Evolutionary conservation across 2,329 filamentous ascomycete genomes (phyloP).

Genomic region (Nothophaeocryptopus gaeumannii): DNA sequence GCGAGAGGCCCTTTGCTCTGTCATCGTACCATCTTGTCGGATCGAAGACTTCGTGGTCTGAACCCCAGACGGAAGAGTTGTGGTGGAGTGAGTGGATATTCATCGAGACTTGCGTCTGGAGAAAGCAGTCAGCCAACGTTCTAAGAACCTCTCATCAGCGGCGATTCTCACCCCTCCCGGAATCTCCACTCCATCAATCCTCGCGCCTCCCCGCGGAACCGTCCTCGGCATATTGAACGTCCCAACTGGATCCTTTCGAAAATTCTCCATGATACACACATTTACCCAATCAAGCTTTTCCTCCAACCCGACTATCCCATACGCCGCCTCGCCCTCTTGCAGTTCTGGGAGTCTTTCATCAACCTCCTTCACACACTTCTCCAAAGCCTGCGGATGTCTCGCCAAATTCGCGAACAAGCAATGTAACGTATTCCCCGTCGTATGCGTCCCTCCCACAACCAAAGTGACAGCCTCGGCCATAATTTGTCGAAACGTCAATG

Average conservation of each 20-base stretch:
- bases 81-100: constrained; percentile 5
- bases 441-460: constrained; percentile 6
- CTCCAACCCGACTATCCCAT: constrained; percentile 2
- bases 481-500: not conserved
- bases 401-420: constrained; percentile 5
- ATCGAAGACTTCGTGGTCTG: constrained; percentile 6
- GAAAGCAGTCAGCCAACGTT: not conserved
- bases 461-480: not conserved
- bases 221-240: constrained; percentile 6
- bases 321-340: not conserved
- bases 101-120: constrained; percentile 3
- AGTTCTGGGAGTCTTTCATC: not conserved
- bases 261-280: constrained; percentile 6
- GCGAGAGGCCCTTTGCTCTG: not conserved
- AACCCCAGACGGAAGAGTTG: constrained; percentile 4
- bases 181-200: constrained; percentile 1
- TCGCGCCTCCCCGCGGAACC: not conserved
- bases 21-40: constrained; percentile 8
- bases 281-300: constrained; percentile 2
- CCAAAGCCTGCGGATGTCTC: not conserved
- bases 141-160: no score
- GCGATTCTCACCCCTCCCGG: constrained; percentile 1
- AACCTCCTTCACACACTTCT: constrained; percentile 2
- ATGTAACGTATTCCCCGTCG: constrained; percentile 4
- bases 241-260: constrained; percentile 3